These are phyloP conservation scores for Panaeolus cyanescens DNA, from an alignment of 768 basidiomycete species.

Conservation along the genomic window DNA sequence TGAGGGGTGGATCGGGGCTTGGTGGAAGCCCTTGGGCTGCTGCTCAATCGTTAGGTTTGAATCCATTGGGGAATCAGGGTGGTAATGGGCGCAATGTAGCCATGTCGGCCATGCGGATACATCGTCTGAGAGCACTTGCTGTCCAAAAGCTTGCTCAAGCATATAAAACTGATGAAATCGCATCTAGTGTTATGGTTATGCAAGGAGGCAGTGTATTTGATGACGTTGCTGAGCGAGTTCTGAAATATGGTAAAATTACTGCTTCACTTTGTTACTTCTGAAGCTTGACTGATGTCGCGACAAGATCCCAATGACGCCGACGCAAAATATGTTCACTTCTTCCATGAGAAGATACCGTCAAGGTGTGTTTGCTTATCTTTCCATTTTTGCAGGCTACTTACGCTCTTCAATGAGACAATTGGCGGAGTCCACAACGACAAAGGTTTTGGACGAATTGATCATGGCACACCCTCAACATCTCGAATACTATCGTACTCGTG, in stretches of 20 bases:
- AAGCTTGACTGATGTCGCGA: constrained; percentile 5
- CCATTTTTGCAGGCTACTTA: constrained; percentile 4
- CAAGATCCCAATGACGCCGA: constrained; percentile 77
- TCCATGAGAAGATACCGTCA: constrained; percentile 94
- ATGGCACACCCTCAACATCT: constrained; percentile 70
- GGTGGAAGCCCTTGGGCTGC: constrained; percentile 59
- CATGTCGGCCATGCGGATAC: constrained; percentile 86
- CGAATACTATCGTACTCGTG: constrained; percentile 87
- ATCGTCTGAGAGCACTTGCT: constrained; percentile 77
- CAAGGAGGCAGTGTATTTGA: constrained; percentile 92
- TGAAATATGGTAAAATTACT: constrained; percentile 55
- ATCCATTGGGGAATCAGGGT: constrained; percentile 49
- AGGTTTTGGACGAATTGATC: constrained; percentile 81
- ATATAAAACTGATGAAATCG: constrained; percentile 87
- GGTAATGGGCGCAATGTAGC: constrained; percentile 70
- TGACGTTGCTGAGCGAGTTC: constrained; percentile 86
- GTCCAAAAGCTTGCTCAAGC: constrained; percentile 87
- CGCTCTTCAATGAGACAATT: constrained; percentile 58
- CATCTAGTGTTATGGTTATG: constrained; percentile 94
- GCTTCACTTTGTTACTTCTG: not conserved
- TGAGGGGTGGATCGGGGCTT: constrained; percentile 47
- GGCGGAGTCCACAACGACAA: constrained; percentile 80
- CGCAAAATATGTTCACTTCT: constrained; percentile 89
- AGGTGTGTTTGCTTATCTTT: constrained; percentile 48
- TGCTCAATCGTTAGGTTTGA: constrained; percentile 65